phyloP scores from a whole-genome alignment of 371 early-diverging fungal species.

The Apophysomyces elegans region DNA sequence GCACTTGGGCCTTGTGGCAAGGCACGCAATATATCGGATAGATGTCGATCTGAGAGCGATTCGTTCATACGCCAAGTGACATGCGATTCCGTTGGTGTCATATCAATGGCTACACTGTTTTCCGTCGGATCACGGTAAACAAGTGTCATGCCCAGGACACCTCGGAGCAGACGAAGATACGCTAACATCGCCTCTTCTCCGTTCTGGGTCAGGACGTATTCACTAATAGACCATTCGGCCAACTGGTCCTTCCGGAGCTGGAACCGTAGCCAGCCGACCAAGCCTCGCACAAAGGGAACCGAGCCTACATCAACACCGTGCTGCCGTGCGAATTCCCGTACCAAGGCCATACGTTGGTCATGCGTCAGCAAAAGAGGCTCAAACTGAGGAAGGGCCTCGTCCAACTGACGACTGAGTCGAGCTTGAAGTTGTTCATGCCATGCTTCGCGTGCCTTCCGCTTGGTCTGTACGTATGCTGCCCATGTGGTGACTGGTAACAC shows the following conservation, averaged over 20 bases:
- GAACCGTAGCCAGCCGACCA: slow-evolving; percentile 26
- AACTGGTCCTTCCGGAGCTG: slow-evolving; percentile 24
- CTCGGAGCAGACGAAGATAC: slow-evolving; percentile 25
- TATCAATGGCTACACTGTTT: slow-evolving; percentile 15
- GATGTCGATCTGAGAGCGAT: slow-evolving; percentile 12
- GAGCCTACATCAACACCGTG: slow-evolving; percentile 25
- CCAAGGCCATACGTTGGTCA: slow-evolving; percentile 18
- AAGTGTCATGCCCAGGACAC: slow-evolving; percentile 27
- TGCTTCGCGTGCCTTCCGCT: slow-evolving; percentile 20
- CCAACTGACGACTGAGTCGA: slow-evolving; percentile 17
- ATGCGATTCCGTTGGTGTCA: not conserved
- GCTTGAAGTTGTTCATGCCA: slow-evolving; percentile 36
- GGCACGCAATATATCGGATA: slow-evolving; percentile 10
- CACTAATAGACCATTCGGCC: slow-evolving; percentile 33
- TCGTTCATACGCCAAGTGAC: slow-evolving; percentile 31
- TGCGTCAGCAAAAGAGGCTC: not conserved
- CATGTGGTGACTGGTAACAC: slow-evolving; percentile 12
- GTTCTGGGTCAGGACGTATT: slow-evolving; percentile 34
- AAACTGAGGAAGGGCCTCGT: slow-evolving; percentile 13
- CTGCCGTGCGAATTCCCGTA: slow-evolving; percentile 19
- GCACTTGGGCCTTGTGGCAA: slow-evolving; percentile 12
- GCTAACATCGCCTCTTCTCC: slow-evolving; percentile 28
- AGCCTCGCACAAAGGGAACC: slow-evolving; percentile 27
- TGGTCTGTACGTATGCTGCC: slow-evolving; percentile 9
- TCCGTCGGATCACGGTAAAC: slow-evolving; percentile 16